Evolutionary conservation across 345 rosid genomes (phyloP), one percentile per base, ranked within the genome.

Genomic region (Anastatica hierochuntica): DNA sequence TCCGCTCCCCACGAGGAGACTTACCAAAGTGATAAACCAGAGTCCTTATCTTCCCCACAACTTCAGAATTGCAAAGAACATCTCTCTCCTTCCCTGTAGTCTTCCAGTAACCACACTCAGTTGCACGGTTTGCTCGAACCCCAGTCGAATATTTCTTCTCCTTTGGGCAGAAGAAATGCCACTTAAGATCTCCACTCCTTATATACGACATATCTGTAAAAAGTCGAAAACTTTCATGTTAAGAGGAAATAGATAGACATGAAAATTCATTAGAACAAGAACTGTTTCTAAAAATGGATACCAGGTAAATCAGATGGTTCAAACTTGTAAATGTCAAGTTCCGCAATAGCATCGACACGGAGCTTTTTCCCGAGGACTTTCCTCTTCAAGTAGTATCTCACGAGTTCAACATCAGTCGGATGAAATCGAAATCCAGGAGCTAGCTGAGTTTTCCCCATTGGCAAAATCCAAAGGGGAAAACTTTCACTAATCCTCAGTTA

Each of bases 341-440:
- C 95, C 0, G 79, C 70, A 31, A 90, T 87, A 30, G 68, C 79
- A 10, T 79, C 68, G 14, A 26, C 19, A 14, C 0, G 24, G 12
- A 84, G 11, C 45, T 63, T 76, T 62, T 60, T 75, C 6, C 88
- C 79, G 69, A 74, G 7, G 6, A 87, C 76, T 65, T 87, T 87
- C 24, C 74, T 81, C 76, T 74, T 84, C 34, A 90, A 65, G 40
- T 84, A 82, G 40, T 79, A 84, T 59, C 36, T 74, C 15, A 86
- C 66, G 30, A 90, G 72, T 56, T 90, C 98, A 0, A 56, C 85
- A 58, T 86, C 89, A 47, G 85, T 84, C 0, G 98, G 98, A 53
- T 79, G 87, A 61, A 90, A 90, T 8, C 94, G 76, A 58, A 86
- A 75, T 12, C 98, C 97, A 7, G 96, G 96, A 34, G 69, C 52